Base-by-base conservation (phyloP, 2,329 filamentous ascomycete genomes). In the Sporothrix inflata region DNA sequence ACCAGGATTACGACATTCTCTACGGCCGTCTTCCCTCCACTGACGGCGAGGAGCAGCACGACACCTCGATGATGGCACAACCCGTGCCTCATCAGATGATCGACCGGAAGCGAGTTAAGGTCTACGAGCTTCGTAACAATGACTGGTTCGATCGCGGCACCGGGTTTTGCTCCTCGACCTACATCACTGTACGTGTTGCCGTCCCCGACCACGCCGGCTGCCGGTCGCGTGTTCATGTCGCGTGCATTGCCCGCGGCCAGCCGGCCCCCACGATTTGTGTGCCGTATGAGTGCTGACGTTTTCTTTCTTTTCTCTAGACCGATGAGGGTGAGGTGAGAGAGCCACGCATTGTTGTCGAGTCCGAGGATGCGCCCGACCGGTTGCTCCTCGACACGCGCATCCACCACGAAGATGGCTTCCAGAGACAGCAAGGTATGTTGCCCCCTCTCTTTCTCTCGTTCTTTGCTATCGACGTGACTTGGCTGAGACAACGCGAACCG, bases 111-210 rank as follows among this genome's bases (percentile, higher is more conserved):
- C 88, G 96, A 87, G 96, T 98, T 83, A 99, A 99, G 87, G 96
- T 99, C 81, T 99, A 99, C 83, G 96, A 98, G 85, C 88, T 99
- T 79, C 94, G 93, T 82, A 94, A 97, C 84, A 97, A 97, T 87
- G 96, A 98, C 89, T 99, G 96, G 96, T 98, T 95, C 81, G 96
- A 99, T 84, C 89, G 95, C 79, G 96, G 96, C 75, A 99, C 96
- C 65, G 96, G 96, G 75, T 98, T 98, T 82, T 98, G 96, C 82
- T 93, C 90, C 73, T 94, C 94, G 65, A 87, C 90, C 75, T 88
- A 92, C 75, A 83, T 91, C 75, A 87, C 90, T 81, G 92, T 96
- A 88, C 81, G 92, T 81, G 34, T 27, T 4, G 30, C 2, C 19
- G 24, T 30, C n/a, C 12, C 30, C 21, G 19, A 21, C 1, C n/a